Evolutionary conservation across 345 rosid species (phyloP).

Genomic region (Melastoma malabathricum): DNA sequence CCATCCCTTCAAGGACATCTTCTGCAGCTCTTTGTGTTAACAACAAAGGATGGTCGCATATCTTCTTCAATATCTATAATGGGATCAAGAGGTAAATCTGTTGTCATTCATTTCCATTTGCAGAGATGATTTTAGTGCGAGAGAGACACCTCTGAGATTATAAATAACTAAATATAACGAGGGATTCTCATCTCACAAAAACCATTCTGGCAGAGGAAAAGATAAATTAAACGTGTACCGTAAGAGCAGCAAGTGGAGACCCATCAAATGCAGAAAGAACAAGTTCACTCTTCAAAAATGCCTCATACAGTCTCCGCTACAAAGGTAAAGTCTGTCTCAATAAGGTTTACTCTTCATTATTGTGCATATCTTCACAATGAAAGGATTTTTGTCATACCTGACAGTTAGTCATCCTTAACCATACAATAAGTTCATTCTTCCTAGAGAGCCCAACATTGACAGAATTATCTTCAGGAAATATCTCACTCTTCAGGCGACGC

Average conservation of each 20-base stretch:
- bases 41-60: slow-evolving; percentile 70
- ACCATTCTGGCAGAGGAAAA: no score
- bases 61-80: slow-evolving; percentile 88
- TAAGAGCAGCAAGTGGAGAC: slow-evolving; percentile 96
- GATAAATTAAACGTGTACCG: slow-evolving; percentile 29
- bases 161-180: no score
- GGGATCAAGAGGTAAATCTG: slow-evolving; percentile 8
- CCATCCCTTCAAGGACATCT: slow-evolving; percentile 90
- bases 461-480: slow-evolving; percentile 46
- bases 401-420: slow-evolving; percentile 74
- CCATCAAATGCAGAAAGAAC: slow-evolving; percentile 94
- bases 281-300: slow-evolving; percentile 76
- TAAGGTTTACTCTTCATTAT: not conserved
- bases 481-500: slow-evolving; percentile 84
- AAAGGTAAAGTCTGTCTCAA: slow-evolving; percentile 6
- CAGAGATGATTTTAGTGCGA: no score
- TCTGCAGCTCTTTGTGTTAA: slow-evolving; percentile 77
- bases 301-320: slow-evolving; percentile 81
- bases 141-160: no score
- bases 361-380: not conserved
- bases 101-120: slow-evolving; percentile 1
- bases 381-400: slow-evolving; percentile 50
- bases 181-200: no score
- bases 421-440: slow-evolving; percentile 83
- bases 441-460: slow-evolving; percentile 55